Evolutionary conservation across 2,329 filamentous ascomycete genomes (phyloP), one percentile per base, ranked within the genome.

Genomic region (Calonectria pteridis): DNA sequence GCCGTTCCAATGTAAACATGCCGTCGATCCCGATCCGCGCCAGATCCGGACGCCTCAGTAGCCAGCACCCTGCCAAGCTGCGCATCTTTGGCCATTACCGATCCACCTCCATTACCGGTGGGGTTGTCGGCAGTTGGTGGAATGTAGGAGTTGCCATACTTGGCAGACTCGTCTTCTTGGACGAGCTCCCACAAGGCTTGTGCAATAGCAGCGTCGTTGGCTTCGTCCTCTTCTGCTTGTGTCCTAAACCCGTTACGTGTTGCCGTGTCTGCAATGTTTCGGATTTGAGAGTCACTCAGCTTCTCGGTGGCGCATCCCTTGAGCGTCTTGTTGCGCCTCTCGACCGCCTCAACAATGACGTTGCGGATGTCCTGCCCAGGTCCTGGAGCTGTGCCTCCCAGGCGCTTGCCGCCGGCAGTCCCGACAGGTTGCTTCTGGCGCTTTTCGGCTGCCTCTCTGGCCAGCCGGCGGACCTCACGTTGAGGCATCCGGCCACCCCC

Each of bases 161-260:
- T 89, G 49, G 80, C 80, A 74, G 83, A 85, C 75, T 94, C 90
- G 75, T 98, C 95, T 81, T 98, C 92, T 81, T 97, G 94, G 31
- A 97, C 93, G 23, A 98, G 87, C 80, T 98, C 96, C 86, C 94
- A 95, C 37, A 97, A 87, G 0, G 95, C 95, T 80, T 96, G 92
- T 67, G 95, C 92, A 74, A 98, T 98, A 6, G 96, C 96, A 29
- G 91, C 89, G 70, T 98, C 95, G 79, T 98, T 97, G 4, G 95
- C 96, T 78, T 95, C 93, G 69, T 98, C 95, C 82, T 97, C 94
- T 77, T 97, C 95, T 0, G 95, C 95, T 80, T 94, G 91, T 0
- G 95, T 98, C 73, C 90, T 91, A 86, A 97, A 96, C 0, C 95
- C 94, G 76, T 93, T 93, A 71, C 88, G 88, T 7, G 91, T 91